These are phyloP conservation scores for Suillus lakei DNA, from an alignment of 768 basidiomycete genomes.

Conservation along the genomic window DNA sequence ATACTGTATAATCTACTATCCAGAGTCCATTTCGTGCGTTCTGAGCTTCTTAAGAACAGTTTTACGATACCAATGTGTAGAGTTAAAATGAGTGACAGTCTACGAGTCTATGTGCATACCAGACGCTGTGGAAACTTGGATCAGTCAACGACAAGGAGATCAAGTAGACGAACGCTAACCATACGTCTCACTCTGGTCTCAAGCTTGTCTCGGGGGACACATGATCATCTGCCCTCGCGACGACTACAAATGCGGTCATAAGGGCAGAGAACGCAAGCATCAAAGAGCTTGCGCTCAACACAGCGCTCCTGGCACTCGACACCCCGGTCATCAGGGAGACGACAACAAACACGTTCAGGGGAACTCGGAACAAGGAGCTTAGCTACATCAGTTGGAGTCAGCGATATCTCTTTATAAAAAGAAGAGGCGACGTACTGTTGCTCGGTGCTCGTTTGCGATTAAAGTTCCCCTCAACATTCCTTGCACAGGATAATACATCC, in stretches of 20 bases:
- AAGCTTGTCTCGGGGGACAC: slow-evolving; percentile 22
- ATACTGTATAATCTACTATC: neutral
- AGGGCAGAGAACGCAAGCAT: slow-evolving; percentile 64
- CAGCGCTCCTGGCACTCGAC: slow-evolving; percentile 62
- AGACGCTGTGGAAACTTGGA: neutral
- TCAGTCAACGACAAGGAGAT: neutral
- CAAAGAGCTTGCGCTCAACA: slow-evolving; percentile 60
- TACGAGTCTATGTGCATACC: neutral
- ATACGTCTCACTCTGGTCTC: slow-evolving; percentile 20
- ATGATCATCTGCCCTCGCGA: slow-evolving; percentile 36
- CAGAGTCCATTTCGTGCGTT: neutral
- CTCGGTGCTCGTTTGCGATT: slow-evolving; percentile 73
- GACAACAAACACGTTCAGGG: slow-evolving; percentile 76
- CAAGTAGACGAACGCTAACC: neutral
- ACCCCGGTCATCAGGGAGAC: slow-evolving; percentile 71
- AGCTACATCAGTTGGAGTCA: slow-evolving; percentile 44
- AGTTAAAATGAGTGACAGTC: neutral
- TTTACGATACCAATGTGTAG: neutral
- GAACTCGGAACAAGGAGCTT: slow-evolving; percentile 74
- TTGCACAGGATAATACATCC: slow-evolving; percentile 81
- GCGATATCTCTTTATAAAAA: slow-evolving; percentile 3
- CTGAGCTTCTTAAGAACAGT: neutral
- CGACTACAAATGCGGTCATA: slow-evolving; percentile 56
- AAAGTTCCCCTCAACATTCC: slow-evolving; percentile 72
- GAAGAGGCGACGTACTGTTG: slow-evolving; percentile 55